These are phyloP conservation scores for Fraxinus albicans DNA, from an alignment of 305 asterid genomes.

Conservation along the genomic window DNA sequence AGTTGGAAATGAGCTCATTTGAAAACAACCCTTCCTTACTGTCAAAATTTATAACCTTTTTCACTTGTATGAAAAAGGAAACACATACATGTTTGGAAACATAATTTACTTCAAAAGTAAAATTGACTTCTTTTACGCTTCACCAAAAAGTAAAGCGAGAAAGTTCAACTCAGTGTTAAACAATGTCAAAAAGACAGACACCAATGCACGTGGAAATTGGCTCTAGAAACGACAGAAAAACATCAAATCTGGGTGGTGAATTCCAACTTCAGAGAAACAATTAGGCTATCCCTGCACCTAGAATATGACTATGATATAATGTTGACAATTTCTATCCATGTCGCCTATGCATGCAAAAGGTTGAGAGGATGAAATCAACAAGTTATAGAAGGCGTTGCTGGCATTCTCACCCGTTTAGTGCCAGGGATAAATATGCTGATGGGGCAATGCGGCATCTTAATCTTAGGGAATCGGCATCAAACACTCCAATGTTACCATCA, in stretches of 20 bases:
- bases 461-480: conserved; percentile 82
- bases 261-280: background rate
- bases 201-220: background rate
- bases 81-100: background rate
- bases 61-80: background rate
- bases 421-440: conserved; percentile 66
- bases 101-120: background rate
- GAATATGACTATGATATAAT: conserved; percentile 2
- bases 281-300: background rate
- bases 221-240: background rate
- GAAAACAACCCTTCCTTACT: background rate
- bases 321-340: background rate
- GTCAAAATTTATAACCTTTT: background rate
- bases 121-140: background rate
- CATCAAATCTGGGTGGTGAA: background rate
- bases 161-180: background rate
- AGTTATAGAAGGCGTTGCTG: conserved; percentile 8
- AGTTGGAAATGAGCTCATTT: background rate
- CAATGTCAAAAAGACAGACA: background rate
- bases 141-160: background rate
- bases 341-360: background rate
- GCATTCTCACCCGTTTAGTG: conserved; percentile 69
- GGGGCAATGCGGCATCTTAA: conserved; percentile 88
- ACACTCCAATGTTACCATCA: conserved; percentile 83
- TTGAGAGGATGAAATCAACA: conserved; percentile 5